phyloP scores from a whole-genome alignment of 768 basidiomycete genomes.

The Jaapia argillacea region DNA sequence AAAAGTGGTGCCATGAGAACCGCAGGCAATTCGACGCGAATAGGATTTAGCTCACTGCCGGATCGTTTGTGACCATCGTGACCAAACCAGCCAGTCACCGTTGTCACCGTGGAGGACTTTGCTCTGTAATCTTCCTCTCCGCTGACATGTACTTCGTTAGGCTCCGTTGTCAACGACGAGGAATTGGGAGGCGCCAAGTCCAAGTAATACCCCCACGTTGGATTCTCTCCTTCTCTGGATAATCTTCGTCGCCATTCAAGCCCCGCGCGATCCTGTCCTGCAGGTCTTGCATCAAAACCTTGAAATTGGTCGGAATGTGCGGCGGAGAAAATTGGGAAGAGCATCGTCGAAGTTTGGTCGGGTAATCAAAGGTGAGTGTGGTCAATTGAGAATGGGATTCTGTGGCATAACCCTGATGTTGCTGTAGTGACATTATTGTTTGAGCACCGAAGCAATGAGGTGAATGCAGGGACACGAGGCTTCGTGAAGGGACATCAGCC shows the following conservation, averaged over 20 bases:
- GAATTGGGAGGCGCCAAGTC: neutral
- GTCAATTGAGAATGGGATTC: too few relatives aligned
- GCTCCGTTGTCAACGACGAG: neutral
- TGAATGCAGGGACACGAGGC: too few relatives aligned
- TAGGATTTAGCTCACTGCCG: neutral
- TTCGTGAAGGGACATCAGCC: too few relatives aligned
- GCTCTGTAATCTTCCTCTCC: neutral
- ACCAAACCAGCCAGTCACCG: neutral
- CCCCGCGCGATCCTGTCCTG: neutral
- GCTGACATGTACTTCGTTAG: neutral
- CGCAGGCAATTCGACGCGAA: neutral
- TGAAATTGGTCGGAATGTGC: conserved; percentile 15
- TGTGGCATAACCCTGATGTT: too few relatives aligned
- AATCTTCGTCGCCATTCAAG: neutral
- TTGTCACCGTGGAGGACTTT: neutral
- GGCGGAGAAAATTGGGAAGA: conserved; percentile 20
- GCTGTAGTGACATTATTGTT: too few relatives aligned
- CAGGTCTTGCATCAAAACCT: neutral
- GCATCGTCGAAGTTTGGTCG: neutral
- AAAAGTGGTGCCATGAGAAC: neutral
- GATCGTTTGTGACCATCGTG: neutral
- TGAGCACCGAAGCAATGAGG: too few relatives aligned
- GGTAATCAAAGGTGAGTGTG: too few relatives aligned
- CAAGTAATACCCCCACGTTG: neutral
- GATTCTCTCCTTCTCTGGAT: neutral